Percentiles rank a stretch among this genome's conserved stretches.
Evolutionary conservation across 257 asterid species (phyloP).

Genomic region (Rauvolfia tetraphylla): DNA sequence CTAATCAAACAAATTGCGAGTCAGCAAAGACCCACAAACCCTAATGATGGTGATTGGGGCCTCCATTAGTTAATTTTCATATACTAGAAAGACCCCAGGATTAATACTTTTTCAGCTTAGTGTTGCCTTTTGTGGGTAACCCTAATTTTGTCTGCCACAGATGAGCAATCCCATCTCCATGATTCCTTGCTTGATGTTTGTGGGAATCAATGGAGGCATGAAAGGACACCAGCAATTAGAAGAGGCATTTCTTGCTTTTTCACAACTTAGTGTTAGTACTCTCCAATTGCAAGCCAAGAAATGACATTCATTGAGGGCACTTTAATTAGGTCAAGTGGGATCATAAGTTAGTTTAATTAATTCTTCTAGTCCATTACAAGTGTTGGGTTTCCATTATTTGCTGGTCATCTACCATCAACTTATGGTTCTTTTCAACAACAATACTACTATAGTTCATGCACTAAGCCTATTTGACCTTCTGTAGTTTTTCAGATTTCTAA

Average conservation of each 20-base stretch:
- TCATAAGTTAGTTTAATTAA: constrained; percentile 4
- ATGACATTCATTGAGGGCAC: constrained; percentile 17
- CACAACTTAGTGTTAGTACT: too few relatives aligned
- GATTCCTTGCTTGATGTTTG: constrained; percentile 27
- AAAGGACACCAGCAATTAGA: constrained; percentile 39
- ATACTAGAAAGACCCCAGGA: constrained; percentile 11
- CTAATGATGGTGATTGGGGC: constrained; percentile 17
- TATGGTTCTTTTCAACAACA: background rate
- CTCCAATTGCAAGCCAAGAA: too few relatives aligned
- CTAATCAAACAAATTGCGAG: constrained; percentile 13
- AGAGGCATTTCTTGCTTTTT: too few relatives aligned
- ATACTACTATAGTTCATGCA: background rate
- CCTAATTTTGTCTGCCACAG: constrained; percentile 58
- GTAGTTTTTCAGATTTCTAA: background rate
- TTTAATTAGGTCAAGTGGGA: constrained; percentile 29
- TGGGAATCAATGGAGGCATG: constrained; percentile 56
- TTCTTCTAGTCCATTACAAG: background rate
- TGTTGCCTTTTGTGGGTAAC: constrained; percentile 37
- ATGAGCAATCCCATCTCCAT: constrained; percentile 20
- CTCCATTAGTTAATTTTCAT: constrained; percentile 10
- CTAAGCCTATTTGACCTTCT: constrained; percentile 6
- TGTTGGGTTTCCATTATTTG: constrained; percentile 8
- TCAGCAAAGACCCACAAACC: constrained; percentile 18
- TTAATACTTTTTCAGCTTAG: constrained; percentile 9
- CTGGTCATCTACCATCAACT: background rate